Evolutionary conservation across 176 grass and related monocot species (phyloP).

Genomic region (Pontederia crassipes): DNA sequence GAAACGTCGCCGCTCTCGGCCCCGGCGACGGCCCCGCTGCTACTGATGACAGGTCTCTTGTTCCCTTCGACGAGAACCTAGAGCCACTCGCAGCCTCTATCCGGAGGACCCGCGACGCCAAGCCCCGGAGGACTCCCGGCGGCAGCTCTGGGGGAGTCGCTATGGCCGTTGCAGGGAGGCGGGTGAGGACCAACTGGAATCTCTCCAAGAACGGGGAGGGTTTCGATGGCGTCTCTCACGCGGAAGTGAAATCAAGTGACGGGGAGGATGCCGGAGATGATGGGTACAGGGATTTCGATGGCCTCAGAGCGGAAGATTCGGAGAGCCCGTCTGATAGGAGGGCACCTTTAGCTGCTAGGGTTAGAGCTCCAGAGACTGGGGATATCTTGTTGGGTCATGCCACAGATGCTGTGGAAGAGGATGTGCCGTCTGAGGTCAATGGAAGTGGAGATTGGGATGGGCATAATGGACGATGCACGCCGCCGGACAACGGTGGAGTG

Average conservation of each 20-base stretch:
- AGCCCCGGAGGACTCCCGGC: background rate
- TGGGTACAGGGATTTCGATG: slow-evolving; percentile 12
- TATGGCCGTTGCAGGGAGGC: slow-evolving; percentile 10
- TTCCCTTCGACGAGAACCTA: slow-evolving; percentile 8
- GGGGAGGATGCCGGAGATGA: slow-evolving; percentile 32
- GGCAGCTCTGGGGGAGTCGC: background rate
- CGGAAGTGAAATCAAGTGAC: slow-evolving; percentile 6
- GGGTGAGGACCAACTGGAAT: slow-evolving; percentile 14
- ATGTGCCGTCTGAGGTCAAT: slow-evolving; percentile 32
- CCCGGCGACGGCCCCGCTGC: slow-evolving; percentile 3
- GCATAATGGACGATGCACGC: slow-evolving; percentile 33
- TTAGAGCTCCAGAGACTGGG: slow-evolving; percentile 65
- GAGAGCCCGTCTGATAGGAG: slow-evolving; percentile 14
- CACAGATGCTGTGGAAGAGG: slow-evolving; percentile 17
- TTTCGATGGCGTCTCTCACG: background rate
- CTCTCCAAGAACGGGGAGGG: slow-evolving; percentile 6
- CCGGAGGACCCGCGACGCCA: background rate
- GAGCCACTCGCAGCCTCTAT: background rate
- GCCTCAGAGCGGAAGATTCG: slow-evolving; percentile 23
- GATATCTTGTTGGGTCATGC: slow-evolving; percentile 7
- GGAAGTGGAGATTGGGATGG: slow-evolving; percentile 22
- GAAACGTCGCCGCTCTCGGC: slow-evolving; percentile 30
- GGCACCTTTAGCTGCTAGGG: slow-evolving; percentile 22
- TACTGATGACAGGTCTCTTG: slow-evolving; percentile 21
- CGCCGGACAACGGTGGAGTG: slow-evolving; percentile 37